A percentile compares a stretch with the other conserved stretches of the same genome.
Evolutionary conservation across 805 yeast species (phyloP).

Genomic region (Pichia kluyveri): DNA sequence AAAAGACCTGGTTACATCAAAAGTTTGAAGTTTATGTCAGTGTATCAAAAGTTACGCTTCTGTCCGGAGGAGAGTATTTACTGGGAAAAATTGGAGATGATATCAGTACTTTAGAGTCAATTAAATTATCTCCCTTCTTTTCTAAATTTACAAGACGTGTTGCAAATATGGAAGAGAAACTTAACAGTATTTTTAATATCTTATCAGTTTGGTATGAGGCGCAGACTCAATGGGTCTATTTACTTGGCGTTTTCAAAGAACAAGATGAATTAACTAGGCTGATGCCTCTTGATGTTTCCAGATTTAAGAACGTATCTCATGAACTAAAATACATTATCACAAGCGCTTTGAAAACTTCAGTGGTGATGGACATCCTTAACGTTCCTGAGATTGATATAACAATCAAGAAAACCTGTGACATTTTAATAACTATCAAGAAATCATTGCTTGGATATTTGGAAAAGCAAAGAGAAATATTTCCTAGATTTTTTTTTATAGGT

Average conservation of each 20-base stretch:
- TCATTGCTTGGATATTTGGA: constrained; percentile 75
- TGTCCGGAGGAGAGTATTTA: constrained; percentile 59
- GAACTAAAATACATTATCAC: constrained; percentile 51
- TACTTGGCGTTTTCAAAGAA: constrained; percentile 66
- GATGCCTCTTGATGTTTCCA: constrained; percentile 58
- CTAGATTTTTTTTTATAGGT: constrained; percentile 81
- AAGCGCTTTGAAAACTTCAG: constrained; percentile 36
- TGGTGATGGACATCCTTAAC: constrained; percentile 46
- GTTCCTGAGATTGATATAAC: constrained; percentile 39
- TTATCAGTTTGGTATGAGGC: constrained; percentile 73
- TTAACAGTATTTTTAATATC: constrained; percentile 42
- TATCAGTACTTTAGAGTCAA: constrained; percentile 52
- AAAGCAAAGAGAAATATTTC: constrained; percentile 64
- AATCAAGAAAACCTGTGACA: constrained; percentile 43
- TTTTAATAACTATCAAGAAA: constrained; percentile 48
- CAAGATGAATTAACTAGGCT: constrained; percentile 50
- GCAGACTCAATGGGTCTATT: constrained; percentile 83
- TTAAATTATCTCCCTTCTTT: constrained; percentile 61
- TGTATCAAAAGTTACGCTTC: constrained; percentile 41
- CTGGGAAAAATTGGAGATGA: constrained; percentile 54
- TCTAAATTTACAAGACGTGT: constrained; percentile 52
- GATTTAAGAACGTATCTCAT: constrained; percentile 54
- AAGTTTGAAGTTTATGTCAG: constrained; percentile 47
- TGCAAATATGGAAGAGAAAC: constrained; percentile 41
- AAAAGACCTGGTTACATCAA: constrained; percentile 44